Base-by-base conservation (phyloP, 345 rosid genomes). In the Eucalyptus camaldulensis region DNA sequence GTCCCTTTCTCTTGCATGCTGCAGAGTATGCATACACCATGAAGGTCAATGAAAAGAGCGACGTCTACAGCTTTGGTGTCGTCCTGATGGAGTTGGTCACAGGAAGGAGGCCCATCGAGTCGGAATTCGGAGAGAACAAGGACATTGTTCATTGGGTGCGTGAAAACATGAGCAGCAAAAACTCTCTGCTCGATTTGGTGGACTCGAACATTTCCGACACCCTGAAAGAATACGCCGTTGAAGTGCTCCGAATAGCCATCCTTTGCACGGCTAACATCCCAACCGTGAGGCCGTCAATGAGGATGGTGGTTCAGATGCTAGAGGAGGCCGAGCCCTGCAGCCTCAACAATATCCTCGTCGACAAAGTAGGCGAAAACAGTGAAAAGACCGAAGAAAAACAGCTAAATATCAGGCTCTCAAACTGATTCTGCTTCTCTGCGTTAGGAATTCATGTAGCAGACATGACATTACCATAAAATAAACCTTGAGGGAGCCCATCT, bases 61-160 rank as follows among this genome's bases (percentile, higher is more conserved):
- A 97, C 9, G 98, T 97, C 69, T 97, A 96, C 90, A 96, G 99
- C 88, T 97, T 96, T 2, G 99, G 99, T 3, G 97, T 97, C 17
- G 99, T 97, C 37, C 92, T 97, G 49, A 88, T 96, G 97, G 99
- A 97, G 85, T 87, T 97, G 93, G 96, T 94, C 45, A 95, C 98
- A 2, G 98, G 99, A 72, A 96, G 91, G 91, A 95, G 92, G 91
- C 97, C 99, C 0, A 89, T 90, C 29, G 99, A 95, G 87, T 89
- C 90, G 13, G 98, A 93, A 86, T 96, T 92, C 21, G 98, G 98
- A 10, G 98, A 96, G 87, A 91, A 92, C 88, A 93, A 89, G 89
- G 98, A 95, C 89, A 95, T 96, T 33, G 98, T 97, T 53, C 8
- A 80, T 86, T 97, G 98, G 98, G 91, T 97, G 44, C 9, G 89